Percentiles rank a stretch among this genome's conserved stretches.
Evolutionary conservation across 1,284 basidiomycete species (phyloP).

Genomic region (Tilletia indica): DNA sequence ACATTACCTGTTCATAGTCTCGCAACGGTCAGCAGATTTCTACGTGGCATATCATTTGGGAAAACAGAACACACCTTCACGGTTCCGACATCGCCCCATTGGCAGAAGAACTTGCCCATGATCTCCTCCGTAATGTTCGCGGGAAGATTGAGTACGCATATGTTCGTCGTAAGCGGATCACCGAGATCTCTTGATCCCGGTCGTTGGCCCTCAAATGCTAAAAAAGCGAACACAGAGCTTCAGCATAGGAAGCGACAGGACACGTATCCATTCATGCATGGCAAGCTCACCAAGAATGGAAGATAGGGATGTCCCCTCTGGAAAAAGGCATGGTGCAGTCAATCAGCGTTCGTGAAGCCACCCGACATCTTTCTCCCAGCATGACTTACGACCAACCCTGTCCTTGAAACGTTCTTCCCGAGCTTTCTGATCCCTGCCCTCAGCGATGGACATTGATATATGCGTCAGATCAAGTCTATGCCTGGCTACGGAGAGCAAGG

Average conservation of each 20-base stretch:
- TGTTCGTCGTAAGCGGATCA: constrained; percentile 83
- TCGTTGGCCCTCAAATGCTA: constrained; percentile 79
- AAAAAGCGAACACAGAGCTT: too few species aligned
- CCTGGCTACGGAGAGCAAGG: neutral
- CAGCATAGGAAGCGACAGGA: too few species aligned
- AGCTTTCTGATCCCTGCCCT: constrained; percentile 76
- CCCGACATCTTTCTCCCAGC: constrained; percentile 21
- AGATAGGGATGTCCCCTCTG: constrained; percentile 69
- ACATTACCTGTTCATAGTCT: constrained; percentile 36
- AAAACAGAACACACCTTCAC: constrained; percentile 50
- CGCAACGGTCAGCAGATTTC: too few species aligned
- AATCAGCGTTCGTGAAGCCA: neutral
- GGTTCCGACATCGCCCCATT: constrained; percentile 60
- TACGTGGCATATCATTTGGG: too few species aligned
- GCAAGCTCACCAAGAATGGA: constrained; percentile 61
- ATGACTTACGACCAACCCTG: constrained; percentile 63
- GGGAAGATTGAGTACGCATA: constrained; percentile 83
- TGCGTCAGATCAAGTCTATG: neutral
- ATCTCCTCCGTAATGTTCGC: constrained; percentile 75
- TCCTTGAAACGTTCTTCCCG: constrained; percentile 77
- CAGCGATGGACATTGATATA: neutral
- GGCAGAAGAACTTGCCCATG: constrained; percentile 80
- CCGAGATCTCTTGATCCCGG: constrained; percentile 78
- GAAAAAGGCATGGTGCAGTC: constrained; percentile 19
- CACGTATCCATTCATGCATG: neutral